phyloP scores from a whole-genome alignment of 805 yeast species.

The Lipomyces sp. region DNA sequence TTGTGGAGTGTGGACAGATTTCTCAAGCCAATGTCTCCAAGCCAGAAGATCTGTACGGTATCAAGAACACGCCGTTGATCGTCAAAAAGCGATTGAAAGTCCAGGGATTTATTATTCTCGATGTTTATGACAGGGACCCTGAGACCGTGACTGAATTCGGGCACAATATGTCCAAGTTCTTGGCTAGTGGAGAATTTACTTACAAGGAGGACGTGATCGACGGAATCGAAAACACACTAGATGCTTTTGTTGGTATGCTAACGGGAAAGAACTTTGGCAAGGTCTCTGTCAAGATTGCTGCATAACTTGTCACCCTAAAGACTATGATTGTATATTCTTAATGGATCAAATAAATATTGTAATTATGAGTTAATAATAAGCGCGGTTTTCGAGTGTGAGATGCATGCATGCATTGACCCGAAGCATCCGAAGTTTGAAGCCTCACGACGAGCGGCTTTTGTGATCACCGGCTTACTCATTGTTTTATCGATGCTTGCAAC shows the following conservation, averaged over 20 bases:
- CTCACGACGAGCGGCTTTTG: neutral
- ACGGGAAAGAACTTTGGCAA: constrained; percentile 39
- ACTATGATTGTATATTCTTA: neutral
- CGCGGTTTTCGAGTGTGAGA: no score
- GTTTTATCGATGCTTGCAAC: no score
- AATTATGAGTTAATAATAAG: no score
- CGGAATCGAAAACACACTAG: constrained; percentile 35
- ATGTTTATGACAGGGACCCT: constrained; percentile 43
- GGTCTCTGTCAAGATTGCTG: constrained; percentile 29
- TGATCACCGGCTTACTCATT: neutral
- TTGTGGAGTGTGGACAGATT: constrained; percentile 69
- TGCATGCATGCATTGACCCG: no score
- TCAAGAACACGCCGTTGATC: constrained; percentile 52
- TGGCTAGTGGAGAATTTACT: constrained; percentile 27
- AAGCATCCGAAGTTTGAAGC: neutral
- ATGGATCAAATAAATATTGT: no score
- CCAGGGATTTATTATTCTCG: constrained; percentile 59
- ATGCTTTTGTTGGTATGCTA: constrained; percentile 32
- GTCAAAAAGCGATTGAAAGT: constrained; percentile 57
- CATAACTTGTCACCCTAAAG: constrained; percentile 6
- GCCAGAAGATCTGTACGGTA: constrained; percentile 42
- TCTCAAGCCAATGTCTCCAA: constrained; percentile 58
- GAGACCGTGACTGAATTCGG: constrained; percentile 42
- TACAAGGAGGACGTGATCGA: constrained; percentile 30
- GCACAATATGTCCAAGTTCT: constrained; percentile 12